Percentiles rank a stretch among this genome's conserved stretches.
phyloP scores from a whole-genome alignment of 192 early-diverging fungal genomes.

The Podochytrium sp. region DNA sequence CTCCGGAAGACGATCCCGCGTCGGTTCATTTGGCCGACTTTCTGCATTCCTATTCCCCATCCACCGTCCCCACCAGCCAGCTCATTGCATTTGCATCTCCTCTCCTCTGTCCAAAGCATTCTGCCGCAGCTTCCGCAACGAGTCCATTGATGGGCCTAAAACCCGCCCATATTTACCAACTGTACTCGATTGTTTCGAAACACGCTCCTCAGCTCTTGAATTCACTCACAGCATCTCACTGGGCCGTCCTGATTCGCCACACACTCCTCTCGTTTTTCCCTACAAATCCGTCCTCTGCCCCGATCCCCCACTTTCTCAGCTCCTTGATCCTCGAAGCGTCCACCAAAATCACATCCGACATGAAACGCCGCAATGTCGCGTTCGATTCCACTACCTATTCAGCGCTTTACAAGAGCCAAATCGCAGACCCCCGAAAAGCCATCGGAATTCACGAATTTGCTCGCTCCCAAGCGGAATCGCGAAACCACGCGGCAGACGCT shows the following conservation, averaged over 20 bases:
- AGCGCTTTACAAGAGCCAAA: neutral
- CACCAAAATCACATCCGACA: neutral
- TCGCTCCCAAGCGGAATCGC: neutral
- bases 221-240: neutral
- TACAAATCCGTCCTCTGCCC: neutral
- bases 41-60: too few species aligned
- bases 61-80: too few species aligned
- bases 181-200: neutral
- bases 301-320: neutral
- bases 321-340: neutral
- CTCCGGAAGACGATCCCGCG: too few species aligned
- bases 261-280: neutral
- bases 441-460: slow-evolving; percentile 12
- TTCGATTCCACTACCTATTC: neutral
- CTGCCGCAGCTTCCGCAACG: too few species aligned
- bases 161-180: neutral
- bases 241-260: neutral
- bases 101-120: too few species aligned
- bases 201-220: neutral
- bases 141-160: neutral
- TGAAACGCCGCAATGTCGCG: neutral
- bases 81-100: too few species aligned
- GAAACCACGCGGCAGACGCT: neutral
- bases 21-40: too few species aligned
- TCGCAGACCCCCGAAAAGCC: slow-evolving; percentile 11